Evolutionary conservation across 495 filamentous ascomycete genomes (phyloP), one percentile per base, ranked within the genome.

Genomic region (Talaromyces adpressus): DNA sequence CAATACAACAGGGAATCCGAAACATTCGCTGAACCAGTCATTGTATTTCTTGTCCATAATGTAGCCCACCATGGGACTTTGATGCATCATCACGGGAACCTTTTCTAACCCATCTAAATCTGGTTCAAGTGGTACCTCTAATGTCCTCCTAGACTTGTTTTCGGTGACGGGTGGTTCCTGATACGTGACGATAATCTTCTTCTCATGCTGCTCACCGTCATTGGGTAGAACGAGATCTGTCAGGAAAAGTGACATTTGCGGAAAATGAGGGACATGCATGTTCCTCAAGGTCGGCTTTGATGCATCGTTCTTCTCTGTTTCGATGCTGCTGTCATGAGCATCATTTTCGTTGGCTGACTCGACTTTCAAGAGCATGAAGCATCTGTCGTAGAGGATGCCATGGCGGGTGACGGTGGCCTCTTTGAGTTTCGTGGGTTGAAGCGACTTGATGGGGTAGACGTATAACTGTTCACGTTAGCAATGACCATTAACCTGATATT

Each of bases 391-490:
- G 34, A 76, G 74, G 63, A 95, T 83, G 12, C 92, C 92, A 64
- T 85, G 81, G n/a, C 79, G 73, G 1, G 85, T 87, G 36, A 93
- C 69, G 6, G 74, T 64, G 11, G 88, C 81, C 22, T 77, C 68
- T 3, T 75, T 52, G 39, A 96, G 71, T 27, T 80, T 62, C 30
- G 90, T 83, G 5, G 82, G 85, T 5, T 88, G 85, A 1, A 97
- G 82, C 2, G 87, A 91, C 69, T 96, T 97, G 77, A 97, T 90
- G 62, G 93, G 92, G 71, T 96, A 95, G 49, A 90, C 80, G 75
- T 91, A 94, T 34, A 97, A 81, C 89, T 94, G 68, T 36, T 3
- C 23, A 20, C 6, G 20, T 58, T 29, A 36, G 27, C 32, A 12
- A 16, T 57, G 6, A 2, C 5, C n/a, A 3, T 29, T 3, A 29